Evolutionary conservation across 176 grass and related monocot genomes (phyloP), one percentile per base, ranked within the genome.

Genomic region (Juncus inflexus): DNA sequence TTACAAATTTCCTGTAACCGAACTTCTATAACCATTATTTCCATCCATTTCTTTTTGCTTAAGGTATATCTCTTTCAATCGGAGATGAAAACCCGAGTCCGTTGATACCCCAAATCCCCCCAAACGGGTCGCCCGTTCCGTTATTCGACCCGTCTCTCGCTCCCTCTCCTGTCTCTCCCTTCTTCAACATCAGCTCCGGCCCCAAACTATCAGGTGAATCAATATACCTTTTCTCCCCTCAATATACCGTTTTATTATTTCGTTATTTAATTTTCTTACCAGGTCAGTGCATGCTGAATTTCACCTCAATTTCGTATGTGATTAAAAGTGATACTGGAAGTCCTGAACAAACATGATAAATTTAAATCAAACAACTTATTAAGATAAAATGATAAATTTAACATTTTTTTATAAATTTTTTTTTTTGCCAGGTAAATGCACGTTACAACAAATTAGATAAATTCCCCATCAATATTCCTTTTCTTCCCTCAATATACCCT

Each of bases 181-280:
- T 97, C 81, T 83, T 89, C 62, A 88, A 86, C 85, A 91, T 79
- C 68, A 86, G 82, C 57, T 84, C 78, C 43, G 43, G 43, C 43
- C 94, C 94, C 1, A 97, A 91, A 55, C 63, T 91, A 37, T 97
- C 94, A 89, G 94, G 94, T 91, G 16, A 35, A 28, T 28, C 19
- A 28, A 28, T 28, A 28, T 28, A 28, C 19, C 19, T 28, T 28
- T 28, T 28, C 19, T 28, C 19, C 19, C 19, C 19, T 28, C 19
- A 28, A 28, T 28, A 28, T 28, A 28, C 19, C 19, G 19, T 28
- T 28, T 28, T 28, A 28, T 28, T 28, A 28, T 28, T 28, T 28
- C 19, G 19, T 28, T 28, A 28, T 28, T 28, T 28, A 28, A 28
- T 28, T 28, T 28, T 28, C 19, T 36, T 72, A 59, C 3, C 19